Conservation (phyloP, 2,329 filamentous ascomycete genomes). For the Tolypocladium cylindrosporum region DNA sequence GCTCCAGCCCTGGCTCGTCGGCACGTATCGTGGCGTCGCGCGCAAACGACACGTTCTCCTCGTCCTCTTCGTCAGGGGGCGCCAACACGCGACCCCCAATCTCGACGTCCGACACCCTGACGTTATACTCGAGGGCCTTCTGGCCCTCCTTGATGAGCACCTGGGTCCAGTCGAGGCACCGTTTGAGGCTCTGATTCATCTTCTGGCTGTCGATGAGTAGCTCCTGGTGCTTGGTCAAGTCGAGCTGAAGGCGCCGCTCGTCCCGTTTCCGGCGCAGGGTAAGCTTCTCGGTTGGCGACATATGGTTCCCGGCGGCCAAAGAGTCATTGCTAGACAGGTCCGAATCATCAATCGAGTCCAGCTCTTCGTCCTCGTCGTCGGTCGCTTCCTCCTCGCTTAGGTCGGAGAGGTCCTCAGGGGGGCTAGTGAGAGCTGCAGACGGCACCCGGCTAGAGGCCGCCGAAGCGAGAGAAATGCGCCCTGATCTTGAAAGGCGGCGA, state of each 20-base stretch:
- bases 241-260: conserved; percentile 72
- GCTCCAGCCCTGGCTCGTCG: conserved; percentile 11
- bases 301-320: conserved; percentile 17
- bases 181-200: conserved; percentile 88
- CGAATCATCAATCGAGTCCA: conserved; percentile 43
- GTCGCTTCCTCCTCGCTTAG: conserved; percentile 34
- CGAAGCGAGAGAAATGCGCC: conserved; percentile 54
- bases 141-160: conserved; percentile 80
- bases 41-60: conserved; percentile 14
- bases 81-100: conserved; percentile 72
- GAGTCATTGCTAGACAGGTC: conserved; percentile 33
- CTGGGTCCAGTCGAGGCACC: conserved; percentile 84
- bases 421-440: conserved; percentile 33
- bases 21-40: conserved; percentile 12
- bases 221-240: conserved; percentile 82
- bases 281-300: conserved; percentile 27
- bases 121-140: conserved; percentile 75
- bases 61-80: conserved; percentile 51
- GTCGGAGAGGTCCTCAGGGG: conserved; percentile 35
- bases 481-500: conserved; percentile 74
- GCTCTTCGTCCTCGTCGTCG: conserved; percentile 31
- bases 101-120: conserved; percentile 68
- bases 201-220: conserved; percentile 83
- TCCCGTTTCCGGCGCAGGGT: conserved; percentile 54
- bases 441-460: conserved; percentile 34